A percentile compares a stretch with the other conserved stretches of the same genome.
Evolutionary conservation across 2,329 filamentous ascomycete species (phyloP).

Genomic region (Penicillium frequentans): DNA sequence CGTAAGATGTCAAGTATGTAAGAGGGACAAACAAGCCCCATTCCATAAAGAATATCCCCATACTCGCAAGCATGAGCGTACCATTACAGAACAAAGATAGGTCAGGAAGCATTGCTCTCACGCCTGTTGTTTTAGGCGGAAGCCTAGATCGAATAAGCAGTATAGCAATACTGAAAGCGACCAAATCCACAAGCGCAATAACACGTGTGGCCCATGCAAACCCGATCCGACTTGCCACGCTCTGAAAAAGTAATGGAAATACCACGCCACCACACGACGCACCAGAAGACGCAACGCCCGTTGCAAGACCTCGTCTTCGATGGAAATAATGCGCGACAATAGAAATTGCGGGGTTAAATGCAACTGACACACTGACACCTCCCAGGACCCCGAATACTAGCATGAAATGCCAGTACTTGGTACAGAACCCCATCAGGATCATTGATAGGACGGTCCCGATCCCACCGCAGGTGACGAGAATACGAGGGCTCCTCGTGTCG

Average conservation of each 20-base stretch:
- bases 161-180: too few species aligned
- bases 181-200: too few species aligned
- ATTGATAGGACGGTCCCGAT: constrained; percentile 7
- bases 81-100: too few species aligned
- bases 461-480: constrained; percentile 10
- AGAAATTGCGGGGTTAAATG: constrained; percentile 34
- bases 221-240: too few species aligned
- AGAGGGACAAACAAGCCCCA: too few species aligned
- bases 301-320: constrained; percentile 30
- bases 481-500: constrained; percentile 27
- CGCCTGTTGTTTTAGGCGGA: too few species aligned
- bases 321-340: constrained; percentile 34
- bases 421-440: background rate
- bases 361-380: constrained; percentile 32
- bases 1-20: too few species aligned
- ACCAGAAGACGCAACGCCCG: constrained; percentile 32
- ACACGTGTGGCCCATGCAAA: too few species aligned
- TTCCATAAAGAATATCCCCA: too few species aligned
- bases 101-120: too few species aligned
- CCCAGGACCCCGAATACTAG: constrained; percentile 42
- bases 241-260: background rate
- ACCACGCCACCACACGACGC: constrained; percentile 35
- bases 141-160: too few species aligned
- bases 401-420: constrained; percentile 46
- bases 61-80: too few species aligned